Evolutionary conservation across 2,329 filamentous ascomycete genomes (phyloP), one percentile per base, ranked within the genome.

Genomic region (Colletotrichum somersetense): DNA sequence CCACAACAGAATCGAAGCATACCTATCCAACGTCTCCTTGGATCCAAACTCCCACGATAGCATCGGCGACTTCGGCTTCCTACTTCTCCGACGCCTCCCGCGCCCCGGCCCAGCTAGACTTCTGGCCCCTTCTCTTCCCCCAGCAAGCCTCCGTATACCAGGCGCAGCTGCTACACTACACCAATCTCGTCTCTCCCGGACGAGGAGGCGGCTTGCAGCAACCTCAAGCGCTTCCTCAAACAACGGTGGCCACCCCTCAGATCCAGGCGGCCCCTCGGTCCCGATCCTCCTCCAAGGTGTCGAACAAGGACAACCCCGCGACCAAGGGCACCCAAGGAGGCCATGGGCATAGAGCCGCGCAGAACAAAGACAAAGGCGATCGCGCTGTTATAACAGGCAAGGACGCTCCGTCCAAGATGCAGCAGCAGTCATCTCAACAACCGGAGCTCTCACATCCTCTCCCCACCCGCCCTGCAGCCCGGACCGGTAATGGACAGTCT

Each of bases 301-400:
- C 87, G 75, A 85, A 85, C 81, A 88, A 86, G 79, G 87, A 88
- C 79, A 81, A 80, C 74, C 77, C 80, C 69, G 79, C 82, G 77
- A 78, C 79, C 74, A 88, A 87, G 80, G 82, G 83, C 77, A 83
- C 80, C 79, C 79, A 84, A 77, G 88, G 84, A 84, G 86, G 88
- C 86, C 85, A 89, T 92, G 90, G 89, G 90, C 91, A 86, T 87
- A 90, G 87, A 83, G 83, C 85, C 79, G 81, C 85, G 78, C 86
- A 87, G 76, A 85, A 81, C 80, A 83, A 83, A 77, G 88, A 87
- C 79, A 90, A 89, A 86, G 83, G 85, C 83, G 89, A 88, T 82
- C 88, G 89, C 78, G 84, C 85, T 86, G 87, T 87, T 85, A 86
- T 90, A 86, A 85, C 87, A 81, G 83, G 85, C 78, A 90, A 89